Evolutionary conservation across 352 stramenopile genomes (phyloP), one percentile per base, ranked within the genome.

Genomic region (Paralagenidium karlingii): DNA sequence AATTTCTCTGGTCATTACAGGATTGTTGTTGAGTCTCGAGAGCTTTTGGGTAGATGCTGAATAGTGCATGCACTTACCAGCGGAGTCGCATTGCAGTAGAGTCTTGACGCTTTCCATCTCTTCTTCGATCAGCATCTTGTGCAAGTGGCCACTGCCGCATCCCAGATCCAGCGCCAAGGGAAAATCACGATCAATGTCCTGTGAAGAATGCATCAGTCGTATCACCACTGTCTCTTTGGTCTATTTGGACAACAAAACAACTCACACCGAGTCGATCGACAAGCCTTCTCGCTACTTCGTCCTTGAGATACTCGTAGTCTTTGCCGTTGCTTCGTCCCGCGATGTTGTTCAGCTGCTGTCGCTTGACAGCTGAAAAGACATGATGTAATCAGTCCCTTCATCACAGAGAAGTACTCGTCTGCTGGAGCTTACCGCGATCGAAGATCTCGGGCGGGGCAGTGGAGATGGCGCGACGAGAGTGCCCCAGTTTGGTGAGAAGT

Each of bases 221-320:
- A 19, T 49, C 12, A 12, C 5, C 19, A 40, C 9, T 49, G 13
- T 16, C 28, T 13, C 16, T n/a, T n/a, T n/a, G n/a, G n/a, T n/a
- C n/a, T n/a, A n/a, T n/a, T n/a, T n/a, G n/a, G n/a, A n/a, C n/a
- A n/a, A n/a, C n/a, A n/a, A 25, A 37, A 6, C 5, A 9, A 25
- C 42, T 11, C 22, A 85, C 71, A 63, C 87, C 68, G 8, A 92
- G 54, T 0, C 78, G 78, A 47, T 89, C 78, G 10, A 89, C 68
- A 15, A 92, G 56, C 3, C 75, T 70, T n/a, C 73, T 69, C 4
- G 78, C 73, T 26, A 92, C 78, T 46, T 92, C 75, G 40, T 88
- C 73, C 49, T 86, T 84, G 22, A 92, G 50, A 44, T 92, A 92
- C 43, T 92, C 78, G 51, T 82, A 88, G 49, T 92, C 73, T 30